Evolutionary conservation across 352 stramenopile genomes (phyloP), one percentile per base, ranked within the genome.

Genomic region (Peronospora farinosa): DNA sequence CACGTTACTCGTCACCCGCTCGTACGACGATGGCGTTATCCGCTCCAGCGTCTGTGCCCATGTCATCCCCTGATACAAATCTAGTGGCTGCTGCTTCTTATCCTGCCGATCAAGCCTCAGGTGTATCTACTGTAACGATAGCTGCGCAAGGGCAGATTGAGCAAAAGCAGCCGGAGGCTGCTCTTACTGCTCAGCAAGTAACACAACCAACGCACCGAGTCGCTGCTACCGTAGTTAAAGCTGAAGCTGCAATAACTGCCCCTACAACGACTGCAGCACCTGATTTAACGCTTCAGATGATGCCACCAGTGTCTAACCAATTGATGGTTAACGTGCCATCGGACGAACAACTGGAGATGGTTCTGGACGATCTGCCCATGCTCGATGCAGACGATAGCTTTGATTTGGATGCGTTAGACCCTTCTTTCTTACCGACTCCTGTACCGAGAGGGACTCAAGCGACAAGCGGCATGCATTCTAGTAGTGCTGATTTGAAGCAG

Each of bases 271-370:
- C 28, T 40, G 21, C 33, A 16, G 37, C 23, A 9, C 28, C 43
- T 17, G 12, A 45, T 2, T 25, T 45, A 10, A 37, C 53, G 8
- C 38, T 76, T 12, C 47, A 47, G 33, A 45, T 63, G 47, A 64
- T 75, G 51, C 55, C 55, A 4, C 41, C 55, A 19, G 56, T 67
- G 7, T 60, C 60, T 13, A 72, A 54, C 41, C 55, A 69, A 33
- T 61, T 72, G 35, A 69, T 69, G 40, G 43, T 31, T 1, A 64
- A 62, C 21, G 68, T 86, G n/a, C 61, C 72, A 6, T 86, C 78
- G 3, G 72, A 88, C 28, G 78, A 88, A 49, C 78, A 88, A 46
- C 60, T 88, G 17, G 78, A 88, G 38, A 72, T 78, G 50, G 78
- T 60, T 31, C 65, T 88, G 7, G 78, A 86, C 38, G 78, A 88